phyloP scores from a whole-genome alignment of 2,329 filamentous ascomycete genomes.

The Aspergillus alliaceus region DNA sequence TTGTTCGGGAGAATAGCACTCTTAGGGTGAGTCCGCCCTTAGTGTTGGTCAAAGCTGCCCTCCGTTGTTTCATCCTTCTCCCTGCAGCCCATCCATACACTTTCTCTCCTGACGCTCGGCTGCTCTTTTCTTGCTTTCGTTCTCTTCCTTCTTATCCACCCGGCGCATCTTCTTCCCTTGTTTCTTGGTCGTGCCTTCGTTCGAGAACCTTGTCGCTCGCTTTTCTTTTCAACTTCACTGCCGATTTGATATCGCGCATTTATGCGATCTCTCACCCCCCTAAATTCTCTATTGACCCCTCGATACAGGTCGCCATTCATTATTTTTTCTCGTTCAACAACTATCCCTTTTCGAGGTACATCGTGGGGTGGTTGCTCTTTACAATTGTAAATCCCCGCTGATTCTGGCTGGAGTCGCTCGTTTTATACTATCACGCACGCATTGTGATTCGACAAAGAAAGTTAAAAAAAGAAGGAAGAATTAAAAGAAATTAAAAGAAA shows the following conservation, averaged over 20 bases:
- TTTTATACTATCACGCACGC: background rate
- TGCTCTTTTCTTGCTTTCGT: conserved; percentile 2
- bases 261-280: conserved; percentile 15
- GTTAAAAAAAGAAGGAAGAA: background rate
- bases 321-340: conserved; percentile 3
- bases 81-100: conserved; percentile 7
- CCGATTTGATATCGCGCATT: conserved; percentile 26
- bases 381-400: background rate
- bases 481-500: background rate
- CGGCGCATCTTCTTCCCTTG: background rate
- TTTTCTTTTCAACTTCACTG: conserved; percentile 9
- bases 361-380: conserved; percentile 3
- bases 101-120: conserved; percentile 5
- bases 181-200: background rate
- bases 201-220: conserved; percentile 6
- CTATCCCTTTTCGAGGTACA: conserved; percentile 8
- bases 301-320: conserved; percentile 17
- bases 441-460: background rate
- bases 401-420: background rate
- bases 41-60: conserved; percentile 6
- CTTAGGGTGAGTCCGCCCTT: conserved; percentile 2
- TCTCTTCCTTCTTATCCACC: background rate
- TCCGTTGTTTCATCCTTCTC: conserved; percentile 21
- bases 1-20: background rate
- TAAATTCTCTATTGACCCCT: conserved; percentile 14